phyloP scores from a whole-genome alignment of 2,329 filamentous ascomycete genomes.

The Apiospora saccharicola region DNA sequence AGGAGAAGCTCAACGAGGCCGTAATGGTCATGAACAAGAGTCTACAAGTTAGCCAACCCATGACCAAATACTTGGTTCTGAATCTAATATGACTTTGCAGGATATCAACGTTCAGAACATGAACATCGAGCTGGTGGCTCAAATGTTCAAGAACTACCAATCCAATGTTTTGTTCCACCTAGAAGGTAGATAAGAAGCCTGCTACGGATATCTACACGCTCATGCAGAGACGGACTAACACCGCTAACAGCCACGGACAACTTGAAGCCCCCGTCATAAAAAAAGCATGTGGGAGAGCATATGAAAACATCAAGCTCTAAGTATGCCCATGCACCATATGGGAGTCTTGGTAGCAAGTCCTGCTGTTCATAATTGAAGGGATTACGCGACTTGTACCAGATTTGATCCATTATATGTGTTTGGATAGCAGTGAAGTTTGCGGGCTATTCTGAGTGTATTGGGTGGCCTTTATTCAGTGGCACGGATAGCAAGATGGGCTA shows the following conservation, averaged over 20 bases:
- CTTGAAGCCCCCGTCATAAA: slow-evolving; percentile 76
- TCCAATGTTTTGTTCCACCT: slow-evolving; percentile 97
- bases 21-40: slow-evolving; percentile 92
- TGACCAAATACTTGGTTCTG: not conserved
- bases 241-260: slow-evolving; percentile 75
- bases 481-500: not conserved
- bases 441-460: not conserved
- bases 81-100: slow-evolving; percentile 52
- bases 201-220: not conserved
- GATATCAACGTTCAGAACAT: slow-evolving; percentile 99
- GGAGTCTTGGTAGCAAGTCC: not conserved
- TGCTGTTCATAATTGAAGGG: not conserved
- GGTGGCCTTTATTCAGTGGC: too few relatives aligned
- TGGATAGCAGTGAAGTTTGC: too few relatives aligned
- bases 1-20: slow-evolving; percentile 98
- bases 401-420: not conserved
- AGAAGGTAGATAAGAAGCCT: slow-evolving; percentile 70
- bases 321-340: not conserved
- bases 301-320: not conserved
- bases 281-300: not conserved
- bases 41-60: slow-evolving; percentile 69
- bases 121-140: slow-evolving; percentile 96
- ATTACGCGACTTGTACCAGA: not conserved
- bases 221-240: not conserved
- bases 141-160: slow-evolving; percentile 99